These are phyloP conservation scores for Tuber brumale DNA, from an alignment of 495 filamentous ascomycete species.

Conservation along the genomic window DNA sequence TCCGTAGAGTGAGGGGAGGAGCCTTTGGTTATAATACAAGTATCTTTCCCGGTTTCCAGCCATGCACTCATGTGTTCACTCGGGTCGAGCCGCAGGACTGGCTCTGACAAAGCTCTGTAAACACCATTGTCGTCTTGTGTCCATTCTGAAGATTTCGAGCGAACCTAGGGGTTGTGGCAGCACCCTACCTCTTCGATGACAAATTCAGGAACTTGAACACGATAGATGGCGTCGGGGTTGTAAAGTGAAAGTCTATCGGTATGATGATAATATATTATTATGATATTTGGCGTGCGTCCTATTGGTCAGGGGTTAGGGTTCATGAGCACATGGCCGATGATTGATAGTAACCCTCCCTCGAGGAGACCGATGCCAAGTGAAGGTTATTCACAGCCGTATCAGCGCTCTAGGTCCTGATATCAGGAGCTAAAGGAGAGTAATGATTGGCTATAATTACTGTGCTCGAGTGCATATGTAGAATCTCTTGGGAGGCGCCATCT, in stretches of 20 bases:
- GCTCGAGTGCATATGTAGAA: background rate
- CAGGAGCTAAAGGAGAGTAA: background rate
- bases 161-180: background rate
- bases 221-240: background rate
- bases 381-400: background rate
- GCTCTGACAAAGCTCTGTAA: background rate
- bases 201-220: background rate
- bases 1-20: background rate
- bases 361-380: background rate
- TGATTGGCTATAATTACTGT: background rate
- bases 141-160: background rate
- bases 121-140: background rate
- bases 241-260: background rate
- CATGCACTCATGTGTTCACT: background rate
- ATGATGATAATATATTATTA: no score
- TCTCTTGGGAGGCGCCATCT: background rate
- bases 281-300: background rate
- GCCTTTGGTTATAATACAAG: background rate
- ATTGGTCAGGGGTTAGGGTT: background rate
- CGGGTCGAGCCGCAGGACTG: background rate
- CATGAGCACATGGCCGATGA: background rate
- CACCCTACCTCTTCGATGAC: background rate
- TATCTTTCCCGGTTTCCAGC: background rate
- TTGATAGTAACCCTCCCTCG: background rate
- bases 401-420: background rate